Base-by-base conservation (phyloP, 2,329 filamentous ascomycete species). In the Xylariaceae sp. region DNA sequence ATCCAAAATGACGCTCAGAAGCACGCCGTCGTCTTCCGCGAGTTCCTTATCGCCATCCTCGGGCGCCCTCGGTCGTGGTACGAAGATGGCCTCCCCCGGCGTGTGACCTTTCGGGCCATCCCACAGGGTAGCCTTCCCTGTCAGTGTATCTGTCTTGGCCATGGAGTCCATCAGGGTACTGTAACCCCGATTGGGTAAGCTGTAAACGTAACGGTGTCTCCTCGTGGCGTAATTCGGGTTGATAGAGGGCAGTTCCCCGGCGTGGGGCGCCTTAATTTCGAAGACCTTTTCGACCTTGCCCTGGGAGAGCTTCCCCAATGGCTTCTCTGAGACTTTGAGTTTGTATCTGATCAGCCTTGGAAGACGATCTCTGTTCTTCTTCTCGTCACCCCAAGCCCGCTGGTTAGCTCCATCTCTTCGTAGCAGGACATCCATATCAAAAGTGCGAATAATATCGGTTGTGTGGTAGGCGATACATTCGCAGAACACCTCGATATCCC, bases 381-480 rank as follows among this genome's bases (percentile, higher is more conserved):
- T 63, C 9, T 68, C 60, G 12, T 70, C 61, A n/a, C 62, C 55
- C 62, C 65, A 71, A 44, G 68, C 72, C 16, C 61, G 65, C 44
- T 59, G 56, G 1, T 69, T 65, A 0, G 71, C 72, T 6, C 64
- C 66, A 22, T 78, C 56, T 2, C 69, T 70, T 38, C 78, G 71
- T 12, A 82, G 64, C 3, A 89, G 58, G 30, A 85, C 77, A 37
- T 86, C 76, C 60, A 89, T 83, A 64, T 88, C 89, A 46, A 89
- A 77, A 7, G 67, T 67, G 19, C 79, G 71, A 29, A 93, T 66
- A 13, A 89, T 69, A 43, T 87, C 80, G 1, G 76, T 64, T 38
- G 77, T 83, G 0, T 78, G 70, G 54, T 85, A 89, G 38, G 76
- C 67, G 22, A 81, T 63, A 1, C 84, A 59, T 46, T 94, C 88